phyloP scores from a whole-genome alignment of 2,329 filamentous ascomycete species.

The Emergomyces orientalis region DNA sequence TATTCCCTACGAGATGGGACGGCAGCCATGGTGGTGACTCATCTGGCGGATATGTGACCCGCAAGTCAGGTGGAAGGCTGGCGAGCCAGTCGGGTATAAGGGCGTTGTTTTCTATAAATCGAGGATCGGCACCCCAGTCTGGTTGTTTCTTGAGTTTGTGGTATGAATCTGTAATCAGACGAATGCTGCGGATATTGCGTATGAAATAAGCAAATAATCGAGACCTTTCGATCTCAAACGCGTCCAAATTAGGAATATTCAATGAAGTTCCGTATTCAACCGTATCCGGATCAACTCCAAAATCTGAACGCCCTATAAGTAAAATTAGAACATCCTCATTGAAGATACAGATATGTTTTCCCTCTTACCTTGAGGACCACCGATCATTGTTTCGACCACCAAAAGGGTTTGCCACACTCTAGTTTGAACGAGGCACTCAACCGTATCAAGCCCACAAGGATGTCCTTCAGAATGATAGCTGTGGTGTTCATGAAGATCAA shows the following conservation, averaged over 20 bases:
- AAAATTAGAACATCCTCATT: slow-evolving; percentile 20
- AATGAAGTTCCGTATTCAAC: slow-evolving; percentile 64
- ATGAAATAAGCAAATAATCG: slow-evolving; percentile 77
- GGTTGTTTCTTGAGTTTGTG: slow-evolving; percentile 62
- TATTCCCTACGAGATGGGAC: slow-evolving; percentile 78
- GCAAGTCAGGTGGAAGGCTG: slow-evolving; percentile 68
- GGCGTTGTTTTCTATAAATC: slow-evolving; percentile 70
- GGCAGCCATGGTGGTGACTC: slow-evolving; percentile 74
- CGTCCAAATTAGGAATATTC: slow-evolving; percentile 57
- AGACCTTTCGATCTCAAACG: slow-evolving; percentile 66
- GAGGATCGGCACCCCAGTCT: slow-evolving; percentile 80
- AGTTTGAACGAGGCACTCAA: slow-evolving; percentile 75
- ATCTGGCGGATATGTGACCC: slow-evolving; percentile 66
- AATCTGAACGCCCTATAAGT: slow-evolving; percentile 60
- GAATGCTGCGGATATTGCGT: slow-evolving; percentile 66
- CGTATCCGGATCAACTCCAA: slow-evolving; percentile 63
- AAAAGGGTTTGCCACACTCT: slow-evolving; percentile 86
- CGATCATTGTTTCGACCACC: slow-evolving; percentile 82
- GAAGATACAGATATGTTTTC: slow-evolving; percentile 18
- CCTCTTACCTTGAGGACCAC: slow-evolving; percentile 84
- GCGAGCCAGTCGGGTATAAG: slow-evolving; percentile 66
- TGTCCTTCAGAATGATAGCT: slow-evolving; percentile 65
- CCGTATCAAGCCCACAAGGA: slow-evolving; percentile 56
- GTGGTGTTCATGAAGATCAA: slow-evolving; percentile 80
- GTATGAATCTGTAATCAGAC: slow-evolving; percentile 67